Evolutionary conservation across 164 flowering plant genomes (phyloP).

Genomic region (Tetrastigma voinierianum): DNA sequence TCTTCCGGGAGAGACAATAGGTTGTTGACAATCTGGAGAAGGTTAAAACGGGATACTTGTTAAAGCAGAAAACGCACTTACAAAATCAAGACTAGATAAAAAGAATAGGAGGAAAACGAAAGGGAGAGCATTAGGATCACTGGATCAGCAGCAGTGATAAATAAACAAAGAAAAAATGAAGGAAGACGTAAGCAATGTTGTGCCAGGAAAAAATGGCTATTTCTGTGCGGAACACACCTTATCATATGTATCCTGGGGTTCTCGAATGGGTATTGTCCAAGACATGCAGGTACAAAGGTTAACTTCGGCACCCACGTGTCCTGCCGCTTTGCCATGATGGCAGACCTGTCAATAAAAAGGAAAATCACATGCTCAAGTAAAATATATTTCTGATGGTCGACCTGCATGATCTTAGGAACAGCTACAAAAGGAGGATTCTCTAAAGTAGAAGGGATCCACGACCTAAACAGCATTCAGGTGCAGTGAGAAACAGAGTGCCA

Average conservation of each 20-base stretch:
- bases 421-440: neutral
- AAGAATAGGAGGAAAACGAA: too few relatives aligned
- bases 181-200: neutral
- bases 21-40: slow-evolving; percentile 2
- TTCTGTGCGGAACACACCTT: slow-evolving; percentile 40
- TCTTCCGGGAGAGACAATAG: slow-evolving; percentile 51
- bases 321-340: slow-evolving; percentile 89
- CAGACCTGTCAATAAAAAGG: slow-evolving; percentile 50
- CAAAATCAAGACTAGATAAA: neutral
- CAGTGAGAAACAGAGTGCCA: slow-evolving; percentile 82
- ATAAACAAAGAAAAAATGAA: neutral
- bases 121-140: too few relatives aligned
- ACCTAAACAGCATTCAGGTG: slow-evolving; percentile 94
- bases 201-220: too few relatives aligned
- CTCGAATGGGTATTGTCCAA: slow-evolving; percentile 88
- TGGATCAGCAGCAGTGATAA: too few relatives aligned
- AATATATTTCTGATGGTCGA: neutral
- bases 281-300: slow-evolving; percentile 79
- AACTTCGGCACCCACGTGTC: slow-evolving; percentile 93
- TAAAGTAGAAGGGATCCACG: neutral
- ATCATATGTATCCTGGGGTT: slow-evolving; percentile 88
- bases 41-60: too few relatives aligned
- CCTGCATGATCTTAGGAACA: neutral
- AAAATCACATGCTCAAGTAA: neutral
- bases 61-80: too few relatives aligned